Evolutionary conservation across 1,139 yeast species (phyloP), one percentile per base, ranked within the genome.

Genomic region (Martiniozyma asiatica): DNA sequence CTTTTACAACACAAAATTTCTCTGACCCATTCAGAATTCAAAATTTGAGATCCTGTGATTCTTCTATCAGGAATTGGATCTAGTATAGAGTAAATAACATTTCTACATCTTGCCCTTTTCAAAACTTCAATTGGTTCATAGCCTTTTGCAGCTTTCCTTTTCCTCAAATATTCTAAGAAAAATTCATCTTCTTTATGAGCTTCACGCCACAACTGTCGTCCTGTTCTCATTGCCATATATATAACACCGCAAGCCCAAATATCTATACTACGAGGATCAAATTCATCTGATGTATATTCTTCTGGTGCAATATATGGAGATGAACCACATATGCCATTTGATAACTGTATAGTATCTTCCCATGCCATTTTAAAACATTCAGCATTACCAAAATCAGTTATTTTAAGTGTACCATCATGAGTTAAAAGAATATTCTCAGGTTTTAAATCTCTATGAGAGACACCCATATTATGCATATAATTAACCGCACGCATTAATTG

Each of bases 161-260:
- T 82, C 31, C 64, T 63, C 34, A 87, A 57, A 48, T 87, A 89
- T 43, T 68, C 75, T 27, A 63, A 59, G 53, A 75, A 87, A 50
- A 80, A 82, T 43, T 77, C 92, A 52, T 89, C 97, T 32, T 74
- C 82, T 27, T 63, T 67, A 39, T 71, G 73, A 3, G 97, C 96
- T 35, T 75, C 61, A 44, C 79, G 76, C 98, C 98, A 89, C 35
- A 89, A 58, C 47, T 87, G 94, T 34, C 94, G 66, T 2, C 97
- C 98, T 0, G 95, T 82, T 48, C 97, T 67, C 97, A 89, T 87
- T 8, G 95, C 96, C 96, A 89, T 85, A 55, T 87, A 89, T 27
- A 89, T 82, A 14, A 89, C 92, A 30, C 97, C 98, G 54, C 93
- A 78, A 0, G 97, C 80, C 98, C 98, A 89, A 27, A 89, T 73